Evolutionary conservation across 2,329 filamentous ascomycete genomes (phyloP), one percentile per base, ranked within the genome.

Genomic region (Penicillium sp.): DNA sequence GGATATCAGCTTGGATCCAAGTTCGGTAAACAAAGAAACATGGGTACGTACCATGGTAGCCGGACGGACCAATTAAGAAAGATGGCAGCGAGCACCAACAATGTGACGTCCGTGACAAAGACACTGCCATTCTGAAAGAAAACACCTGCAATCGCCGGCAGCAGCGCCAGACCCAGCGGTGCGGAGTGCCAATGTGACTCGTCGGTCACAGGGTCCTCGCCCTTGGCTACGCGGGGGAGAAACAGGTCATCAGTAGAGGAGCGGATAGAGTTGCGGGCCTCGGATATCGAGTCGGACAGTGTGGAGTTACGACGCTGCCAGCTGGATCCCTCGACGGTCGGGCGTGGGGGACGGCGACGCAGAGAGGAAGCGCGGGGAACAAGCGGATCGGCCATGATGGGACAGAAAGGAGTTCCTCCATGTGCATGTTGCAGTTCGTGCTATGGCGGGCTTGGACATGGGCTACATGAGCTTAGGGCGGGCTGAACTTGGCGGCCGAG

Each of bases 41-140:
- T 20, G 44, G 53, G 46, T 16, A 46, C 81, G 68, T 76, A 92
- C 92, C 92, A 97, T 62, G 92, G 92, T 60, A 94, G 79, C 50
- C 90, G 87, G 39, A 96, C 87, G 44, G 89, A 92, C 90, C 91
- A 96, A 68, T 96, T 92, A 55, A 97, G 77, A 64, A 96, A 95
- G 40, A 96, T 81, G 4, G 87, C 89, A 2, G 89, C 89, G 55
- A 97, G 72, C 2, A 82, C 84, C 28, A 97, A 74, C 30, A 97
- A 77, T 62, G 94, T 87, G 25, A 95, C 74, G 70, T 97, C 92
- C 0, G 91, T 96, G 48, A 92, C 84, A 55, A 96, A 80, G 0
- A 87, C 83, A 61, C 86, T 87, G 11, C 92, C 92, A 74, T 95
- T 89, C 54, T 88, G 82, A 68, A 96, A 95, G 50, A 96, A 76